phyloP scores from a whole-genome alignment of 345 rosid species.

The Erucastrum elatum region DNA sequence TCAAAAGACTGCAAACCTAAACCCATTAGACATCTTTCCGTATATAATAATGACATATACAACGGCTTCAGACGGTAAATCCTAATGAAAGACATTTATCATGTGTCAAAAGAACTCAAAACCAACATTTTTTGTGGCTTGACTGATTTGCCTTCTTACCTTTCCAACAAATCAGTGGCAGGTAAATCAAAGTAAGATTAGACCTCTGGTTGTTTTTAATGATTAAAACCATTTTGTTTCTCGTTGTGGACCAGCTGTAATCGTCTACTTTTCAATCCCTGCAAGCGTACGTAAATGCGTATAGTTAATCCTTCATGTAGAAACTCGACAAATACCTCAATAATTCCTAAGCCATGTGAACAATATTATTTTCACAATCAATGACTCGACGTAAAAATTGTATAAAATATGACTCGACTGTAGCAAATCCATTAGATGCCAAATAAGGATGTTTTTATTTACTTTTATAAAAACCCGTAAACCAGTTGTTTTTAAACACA shows the following conservation, averaged over 20 bases:
- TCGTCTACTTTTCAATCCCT: not conserved
- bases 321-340: not conserved
- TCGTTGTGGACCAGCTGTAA: not conserved
- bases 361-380: not conserved
- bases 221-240: not conserved
- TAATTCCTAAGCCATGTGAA: not conserved
- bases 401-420: conserved; percentile 1
- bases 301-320: not conserved
- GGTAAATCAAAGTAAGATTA: conserved; percentile 12
- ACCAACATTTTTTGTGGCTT: conserved; percentile 2
- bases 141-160: not conserved
- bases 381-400: not conserved
- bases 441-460: not conserved
- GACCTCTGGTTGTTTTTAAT: not conserved
- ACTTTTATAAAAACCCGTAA: not conserved
- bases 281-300: not conserved
- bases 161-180: not conserved
- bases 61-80: not conserved
- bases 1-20: not conserved
- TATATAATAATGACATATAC: not conserved
- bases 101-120: not conserved
- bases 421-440: conserved; percentile 14
- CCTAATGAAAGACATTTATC: not conserved
- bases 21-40: not conserved
- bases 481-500: not conserved